Evolutionary conservation across 2,329 filamentous ascomycete genomes (phyloP).

Genomic region (Xylariaceae sp.): DNA sequence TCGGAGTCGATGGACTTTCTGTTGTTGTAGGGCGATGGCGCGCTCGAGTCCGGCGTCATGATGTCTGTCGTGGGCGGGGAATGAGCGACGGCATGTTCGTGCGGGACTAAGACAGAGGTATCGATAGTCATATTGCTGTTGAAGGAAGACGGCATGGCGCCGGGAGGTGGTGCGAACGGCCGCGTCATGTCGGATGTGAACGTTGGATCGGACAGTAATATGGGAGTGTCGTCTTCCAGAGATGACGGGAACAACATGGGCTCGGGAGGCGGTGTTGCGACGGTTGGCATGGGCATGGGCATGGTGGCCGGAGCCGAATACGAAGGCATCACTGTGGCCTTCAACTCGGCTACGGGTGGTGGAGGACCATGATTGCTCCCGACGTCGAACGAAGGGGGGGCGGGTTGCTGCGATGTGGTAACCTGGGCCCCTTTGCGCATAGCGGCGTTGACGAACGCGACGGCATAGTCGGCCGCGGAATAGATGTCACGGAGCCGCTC

Average conservation of each 20-base stretch:
- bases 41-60: slow-evolving; percentile 20
- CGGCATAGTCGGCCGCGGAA: slow-evolving; percentile 91
- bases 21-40: slow-evolving; percentile 22
- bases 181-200: slow-evolving; percentile 9
- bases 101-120: not conserved
- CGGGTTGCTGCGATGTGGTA: slow-evolving; percentile 2
- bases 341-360: slow-evolving; percentile 9
- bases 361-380: slow-evolving; percentile 62
- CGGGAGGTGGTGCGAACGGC: slow-evolving; percentile 6
- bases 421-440: slow-evolving; percentile 60
- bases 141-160: slow-evolving; percentile 1
- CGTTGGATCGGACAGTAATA: slow-evolving; percentile 8
- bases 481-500: slow-evolving; percentile 84
- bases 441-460: slow-evolving; percentile 86
- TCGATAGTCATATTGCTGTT: slow-evolving; percentile 3
- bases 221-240: slow-evolving; percentile 1
- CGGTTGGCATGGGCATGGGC: slow-evolving; percentile 12
- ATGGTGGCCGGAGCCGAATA: slow-evolving; percentile 12
- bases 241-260: slow-evolving; percentile 31
- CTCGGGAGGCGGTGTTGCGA: slow-evolving; percentile 50
- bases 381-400: slow-evolving; percentile 4
- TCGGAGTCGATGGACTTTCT: slow-evolving; percentile 43
- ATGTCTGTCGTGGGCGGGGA: slow-evolving; percentile 24
- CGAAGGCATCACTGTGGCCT: slow-evolving; percentile 19
- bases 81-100: slow-evolving; percentile 7